Percentiles rank a stretch among this genome's conserved stretches.
Evolutionary conservation across 495 filamentous ascomycete genomes (phyloP).

Genomic region (Chaetomidium leptoderma): DNA sequence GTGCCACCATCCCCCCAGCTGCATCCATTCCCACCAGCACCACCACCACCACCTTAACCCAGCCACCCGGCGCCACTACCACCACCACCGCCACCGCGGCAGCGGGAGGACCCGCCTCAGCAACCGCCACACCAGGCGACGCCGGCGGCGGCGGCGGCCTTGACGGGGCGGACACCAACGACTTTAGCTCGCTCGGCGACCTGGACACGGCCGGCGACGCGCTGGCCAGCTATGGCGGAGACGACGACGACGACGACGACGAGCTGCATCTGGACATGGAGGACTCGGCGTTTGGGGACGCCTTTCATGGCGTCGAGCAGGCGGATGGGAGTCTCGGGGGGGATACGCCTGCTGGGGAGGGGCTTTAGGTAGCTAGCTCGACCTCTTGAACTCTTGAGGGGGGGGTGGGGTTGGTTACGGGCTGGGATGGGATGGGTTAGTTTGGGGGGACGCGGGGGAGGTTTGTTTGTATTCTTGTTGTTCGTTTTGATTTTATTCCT

Average conservation of each 20-base stretch:
- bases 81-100: slow-evolving; percentile 22
- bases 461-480: background rate
- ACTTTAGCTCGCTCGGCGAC: slow-evolving; percentile 52
- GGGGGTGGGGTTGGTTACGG: background rate
- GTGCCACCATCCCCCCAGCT: background rate
- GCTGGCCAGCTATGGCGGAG: slow-evolving; percentile 42
- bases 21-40: background rate
- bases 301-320: slow-evolving; percentile 48
- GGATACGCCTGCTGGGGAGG: slow-evolving; percentile 18
- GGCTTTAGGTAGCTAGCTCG: background rate
- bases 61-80: slow-evolving; percentile 18
- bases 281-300: slow-evolving; percentile 54
- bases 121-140: slow-evolving; percentile 42
- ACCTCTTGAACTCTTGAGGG: background rate
- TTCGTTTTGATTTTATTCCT: background rate
- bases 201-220: slow-evolving; percentile 50
- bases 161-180: slow-evolving; percentile 43
- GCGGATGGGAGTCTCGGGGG: slow-evolving; percentile 6
- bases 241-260: slow-evolving; percentile 30
- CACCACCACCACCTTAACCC: slow-evolving; percentile 5
- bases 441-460: no score
- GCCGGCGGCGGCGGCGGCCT: slow-evolving; percentile 22
- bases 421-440: no score
- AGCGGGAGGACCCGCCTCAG: slow-evolving; percentile 35
- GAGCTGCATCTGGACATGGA: slow-evolving; percentile 49